These are phyloP conservation scores for Gossypium rotundifolium DNA, from an alignment of 345 rosid species.

Conservation along the genomic window DNA sequence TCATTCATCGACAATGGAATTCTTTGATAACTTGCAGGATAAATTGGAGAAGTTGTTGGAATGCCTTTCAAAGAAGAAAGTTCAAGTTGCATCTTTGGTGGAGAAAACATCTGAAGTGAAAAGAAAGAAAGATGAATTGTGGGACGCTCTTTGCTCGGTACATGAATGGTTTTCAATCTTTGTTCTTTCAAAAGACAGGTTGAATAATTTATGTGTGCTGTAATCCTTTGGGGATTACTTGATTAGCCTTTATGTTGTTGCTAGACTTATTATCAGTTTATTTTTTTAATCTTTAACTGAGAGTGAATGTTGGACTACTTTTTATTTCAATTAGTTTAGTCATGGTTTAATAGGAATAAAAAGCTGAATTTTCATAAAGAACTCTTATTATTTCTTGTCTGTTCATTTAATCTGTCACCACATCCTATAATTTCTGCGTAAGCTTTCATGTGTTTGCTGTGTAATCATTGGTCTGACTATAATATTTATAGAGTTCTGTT, in stretches of 20 bases:
- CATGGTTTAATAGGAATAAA: background rate
- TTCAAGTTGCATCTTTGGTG: slow-evolving; percentile 57
- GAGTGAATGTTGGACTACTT: background rate
- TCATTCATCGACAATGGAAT: slow-evolving; percentile 10
- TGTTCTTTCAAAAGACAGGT: background rate
- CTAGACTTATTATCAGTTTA: background rate
- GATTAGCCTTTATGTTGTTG: background rate
- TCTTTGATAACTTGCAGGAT: slow-evolving; percentile 31
- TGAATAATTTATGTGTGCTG: background rate
- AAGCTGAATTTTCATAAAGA: background rate
- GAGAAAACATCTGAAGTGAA: slow-evolving; percentile 61
- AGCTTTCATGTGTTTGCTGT: background rate
- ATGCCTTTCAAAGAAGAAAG: slow-evolving; percentile 57
- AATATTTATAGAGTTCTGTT: background rate
- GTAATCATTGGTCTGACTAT: background rate
- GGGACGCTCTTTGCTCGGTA: slow-evolving; percentile 56
- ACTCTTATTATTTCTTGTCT: background rate
- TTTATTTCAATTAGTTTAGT: background rate
- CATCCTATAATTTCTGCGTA: background rate
- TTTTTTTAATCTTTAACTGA: background rate
- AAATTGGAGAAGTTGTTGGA: slow-evolving; percentile 52
- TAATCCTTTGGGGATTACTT: background rate
- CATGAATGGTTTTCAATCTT: slow-evolving; percentile 19
- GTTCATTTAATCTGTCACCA: background rate
- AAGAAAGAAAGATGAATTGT: slow-evolving; percentile 57